phyloP scores from a whole-genome alignment of 805 yeast species.

The Cyberlindnera veronae region DNA sequence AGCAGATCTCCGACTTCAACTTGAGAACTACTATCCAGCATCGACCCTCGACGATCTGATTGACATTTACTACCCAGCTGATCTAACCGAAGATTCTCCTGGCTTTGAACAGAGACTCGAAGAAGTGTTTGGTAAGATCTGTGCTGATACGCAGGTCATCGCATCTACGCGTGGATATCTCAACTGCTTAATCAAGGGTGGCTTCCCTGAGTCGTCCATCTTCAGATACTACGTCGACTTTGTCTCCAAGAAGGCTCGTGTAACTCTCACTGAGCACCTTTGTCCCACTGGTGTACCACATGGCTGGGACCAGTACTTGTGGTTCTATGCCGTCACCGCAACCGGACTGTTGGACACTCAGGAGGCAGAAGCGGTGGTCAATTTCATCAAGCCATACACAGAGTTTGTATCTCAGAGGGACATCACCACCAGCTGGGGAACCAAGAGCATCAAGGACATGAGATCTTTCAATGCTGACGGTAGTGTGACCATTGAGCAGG shows the following conservation, averaged over 20 bases:
- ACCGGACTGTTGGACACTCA: constrained; percentile 6
- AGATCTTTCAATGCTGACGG: constrained; percentile 11
- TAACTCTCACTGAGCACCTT: constrained; percentile 18
- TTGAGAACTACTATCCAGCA: constrained; percentile 34
- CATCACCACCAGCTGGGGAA: constrained; percentile 5
- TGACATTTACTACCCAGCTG: constrained; percentile 24
- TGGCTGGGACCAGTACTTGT: constrained; percentile 33
- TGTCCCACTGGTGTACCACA: constrained; percentile 33
- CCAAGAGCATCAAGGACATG: constrained; percentile 1
- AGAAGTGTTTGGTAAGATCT: constrained; percentile 31
- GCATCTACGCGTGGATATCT: constrained; percentile 35
- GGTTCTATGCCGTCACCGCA: constrained; percentile 29
- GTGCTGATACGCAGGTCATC: constrained; percentile 38
- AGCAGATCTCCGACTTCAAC: constrained; percentile 26
- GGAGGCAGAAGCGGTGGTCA: constrained; percentile 1
- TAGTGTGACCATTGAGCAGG: constrained; percentile 5
- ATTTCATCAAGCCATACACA: constrained; percentile 24
- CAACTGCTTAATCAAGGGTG: constrained; percentile 19
- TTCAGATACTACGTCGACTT: constrained; percentile 29
- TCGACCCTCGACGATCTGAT: constrained; percentile 21
- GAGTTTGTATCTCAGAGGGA: constrained; percentile 10
- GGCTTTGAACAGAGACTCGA: constrained; percentile 16
- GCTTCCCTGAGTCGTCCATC: constrained; percentile 26
- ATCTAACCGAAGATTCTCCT: constrained; percentile 13
- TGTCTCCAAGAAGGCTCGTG: constrained; percentile 9